Evolutionary conservation across 768 basidiomycete species (phyloP).

Genomic region (Suillus bovinus): DNA sequence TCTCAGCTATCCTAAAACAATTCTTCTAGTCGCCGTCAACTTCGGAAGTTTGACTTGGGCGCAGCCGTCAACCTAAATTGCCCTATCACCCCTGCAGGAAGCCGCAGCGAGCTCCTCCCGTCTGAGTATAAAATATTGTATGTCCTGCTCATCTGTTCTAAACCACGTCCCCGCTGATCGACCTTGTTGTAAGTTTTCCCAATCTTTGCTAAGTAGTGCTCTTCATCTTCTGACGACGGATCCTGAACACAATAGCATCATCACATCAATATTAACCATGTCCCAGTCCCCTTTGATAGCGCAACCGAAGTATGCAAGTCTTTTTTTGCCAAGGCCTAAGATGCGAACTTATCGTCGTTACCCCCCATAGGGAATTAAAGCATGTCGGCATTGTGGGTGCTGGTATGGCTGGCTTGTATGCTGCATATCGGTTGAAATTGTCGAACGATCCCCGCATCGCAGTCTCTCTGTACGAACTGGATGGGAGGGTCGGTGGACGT

Average conservation of each 20-base stretch:
- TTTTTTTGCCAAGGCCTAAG: not conserved
- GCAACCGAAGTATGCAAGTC: not conserved
- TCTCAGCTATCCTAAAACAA: not conserved
- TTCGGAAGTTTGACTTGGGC: not conserved
- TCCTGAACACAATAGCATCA: not conserved
- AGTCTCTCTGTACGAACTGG: constrained; percentile 7
- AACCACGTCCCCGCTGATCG: not conserved
- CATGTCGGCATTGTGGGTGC: constrained; percentile 8
- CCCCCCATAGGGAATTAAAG: not conserved
- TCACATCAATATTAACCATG: not conserved
- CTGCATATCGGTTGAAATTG: constrained; percentile 8
- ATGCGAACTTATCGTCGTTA: not conserved
- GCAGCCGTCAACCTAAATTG: not conserved
- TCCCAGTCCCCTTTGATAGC: not conserved
- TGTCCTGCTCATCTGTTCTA: not conserved
- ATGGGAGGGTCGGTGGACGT: constrained; percentile 16
- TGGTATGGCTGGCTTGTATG: constrained; percentile 8
- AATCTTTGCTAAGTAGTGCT: not conserved
- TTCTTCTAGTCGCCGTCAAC: not conserved
- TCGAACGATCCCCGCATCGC: not conserved
- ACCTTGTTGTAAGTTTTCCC: not conserved
- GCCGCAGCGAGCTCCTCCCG: not conserved
- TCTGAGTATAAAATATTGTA: not conserved
- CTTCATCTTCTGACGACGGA: not conserved
- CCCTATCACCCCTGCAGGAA: not conserved